Conservation (phyloP, 495 filamentous ascomycete genomes). For the Xylaria bambusicola region DNA sequence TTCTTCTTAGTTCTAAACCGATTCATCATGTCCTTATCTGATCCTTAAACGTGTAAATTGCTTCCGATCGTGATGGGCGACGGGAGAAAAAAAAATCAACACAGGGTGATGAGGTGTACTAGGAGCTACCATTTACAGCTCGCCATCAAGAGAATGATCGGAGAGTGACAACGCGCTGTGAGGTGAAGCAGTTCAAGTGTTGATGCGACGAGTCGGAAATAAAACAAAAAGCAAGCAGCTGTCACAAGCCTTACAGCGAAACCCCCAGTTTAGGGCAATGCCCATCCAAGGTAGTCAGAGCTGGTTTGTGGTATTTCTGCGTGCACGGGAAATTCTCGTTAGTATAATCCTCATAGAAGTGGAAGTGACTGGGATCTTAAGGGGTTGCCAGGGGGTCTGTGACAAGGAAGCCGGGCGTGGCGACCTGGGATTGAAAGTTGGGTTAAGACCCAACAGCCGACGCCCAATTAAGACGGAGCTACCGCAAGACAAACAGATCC, state of each 20-base stretch:
- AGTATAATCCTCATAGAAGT: not conserved
- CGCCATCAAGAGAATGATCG: conserved; percentile 4
- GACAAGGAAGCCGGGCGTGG: conserved; percentile 6
- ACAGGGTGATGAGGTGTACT: not conserved
- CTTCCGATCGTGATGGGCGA: not conserved
- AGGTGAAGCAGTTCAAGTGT: not conserved
- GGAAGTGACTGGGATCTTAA: conserved; percentile 1
- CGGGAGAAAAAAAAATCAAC: not conserved
- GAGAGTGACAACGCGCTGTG: not conserved
- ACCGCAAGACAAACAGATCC: conserved; percentile 28
- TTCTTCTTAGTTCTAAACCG: conserved; percentile 72
- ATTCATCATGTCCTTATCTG: conserved; percentile 59
- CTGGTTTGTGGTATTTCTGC: conserved; percentile 4
- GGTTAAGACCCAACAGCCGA: not conserved
- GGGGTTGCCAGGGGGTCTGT: not conserved
- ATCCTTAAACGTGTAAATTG: not conserved
- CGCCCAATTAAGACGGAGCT: conserved; percentile 6
- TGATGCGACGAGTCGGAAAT: too few species aligned
- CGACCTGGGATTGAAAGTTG: conserved; percentile 6
- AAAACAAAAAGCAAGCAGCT: not conserved
- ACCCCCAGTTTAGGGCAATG: not conserved
- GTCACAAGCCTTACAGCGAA: not conserved
- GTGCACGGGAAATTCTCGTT: conserved; percentile 1
- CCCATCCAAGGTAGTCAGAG: conserved; percentile 7
- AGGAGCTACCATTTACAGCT: not conserved